Evolutionary conservation across 345 rosid genomes (phyloP).

Genomic region (Eucalyptus cloeziana): DNA sequence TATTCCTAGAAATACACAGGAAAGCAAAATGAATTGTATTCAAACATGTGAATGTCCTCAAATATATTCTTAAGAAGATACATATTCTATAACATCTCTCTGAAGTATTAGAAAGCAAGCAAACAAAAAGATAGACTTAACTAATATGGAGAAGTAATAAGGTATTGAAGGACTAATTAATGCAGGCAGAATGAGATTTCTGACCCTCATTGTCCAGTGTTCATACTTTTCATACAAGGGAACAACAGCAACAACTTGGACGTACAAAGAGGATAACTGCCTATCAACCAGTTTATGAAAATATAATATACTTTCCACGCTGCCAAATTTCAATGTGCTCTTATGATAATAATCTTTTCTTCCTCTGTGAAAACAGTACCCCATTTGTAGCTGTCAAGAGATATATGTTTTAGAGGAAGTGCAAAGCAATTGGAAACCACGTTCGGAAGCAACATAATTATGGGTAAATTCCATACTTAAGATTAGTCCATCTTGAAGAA

Average conservation of each 20-base stretch:
- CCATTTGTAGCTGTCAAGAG: neutral
- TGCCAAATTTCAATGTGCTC: neutral
- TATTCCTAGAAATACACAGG: constrained; percentile 18
- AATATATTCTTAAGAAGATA: neutral
- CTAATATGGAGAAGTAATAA: neutral
- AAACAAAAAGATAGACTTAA: neutral
- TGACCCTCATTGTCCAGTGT: neutral
- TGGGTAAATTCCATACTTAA: neutral
- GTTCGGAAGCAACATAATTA: neutral
- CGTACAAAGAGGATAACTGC: neutral
- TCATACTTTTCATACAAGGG: neutral
- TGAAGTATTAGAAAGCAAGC: neutral
- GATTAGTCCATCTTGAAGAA: neutral
- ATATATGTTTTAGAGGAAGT: neutral
- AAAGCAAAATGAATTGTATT: neutral
- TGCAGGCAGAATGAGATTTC: neutral
- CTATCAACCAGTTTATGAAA: neutral
- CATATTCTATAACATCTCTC: neutral
- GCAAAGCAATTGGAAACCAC: neutral
- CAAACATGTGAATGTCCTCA: neutral
- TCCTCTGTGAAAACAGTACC: neutral
- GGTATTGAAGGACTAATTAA: neutral
- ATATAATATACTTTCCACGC: neutral
- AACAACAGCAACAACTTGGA: neutral
- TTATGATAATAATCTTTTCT: neutral